A percentile compares a stretch with the other conserved stretches of the same genome.
phyloP scores from a whole-genome alignment of 1,284 basidiomycete genomes.

The Irpex sp. region DNA sequence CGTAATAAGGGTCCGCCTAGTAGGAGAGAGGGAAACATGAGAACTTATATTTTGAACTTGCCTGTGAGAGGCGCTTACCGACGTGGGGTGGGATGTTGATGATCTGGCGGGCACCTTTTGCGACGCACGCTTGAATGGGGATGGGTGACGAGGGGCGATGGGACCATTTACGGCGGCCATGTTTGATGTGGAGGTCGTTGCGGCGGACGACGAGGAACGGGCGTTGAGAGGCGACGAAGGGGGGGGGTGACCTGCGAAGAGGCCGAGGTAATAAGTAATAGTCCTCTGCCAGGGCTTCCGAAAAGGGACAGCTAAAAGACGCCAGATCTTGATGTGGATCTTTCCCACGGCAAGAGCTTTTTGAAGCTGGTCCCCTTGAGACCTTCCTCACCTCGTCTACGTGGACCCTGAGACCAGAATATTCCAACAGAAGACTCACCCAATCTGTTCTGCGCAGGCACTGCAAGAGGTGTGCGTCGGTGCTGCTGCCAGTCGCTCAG shows the following conservation, averaged over 20 bases:
- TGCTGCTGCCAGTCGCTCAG: too few species aligned
- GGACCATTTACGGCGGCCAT: constrained; percentile 31
- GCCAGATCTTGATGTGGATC: too few species aligned
- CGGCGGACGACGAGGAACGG: constrained; percentile 8
- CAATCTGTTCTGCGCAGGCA: too few species aligned
- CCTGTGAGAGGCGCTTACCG: constrained; percentile 13
- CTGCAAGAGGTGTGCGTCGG: too few species aligned
- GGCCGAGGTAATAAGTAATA: constrained; percentile 6
- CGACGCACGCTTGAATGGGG: constrained; percentile 24
- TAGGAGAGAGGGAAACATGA: neutral
- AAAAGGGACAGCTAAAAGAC: too few species aligned
- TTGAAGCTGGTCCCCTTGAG: too few species aligned
- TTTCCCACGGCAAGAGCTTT: too few species aligned
- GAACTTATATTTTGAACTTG: neutral
- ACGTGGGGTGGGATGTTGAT: constrained; percentile 13
- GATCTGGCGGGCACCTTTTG: constrained; percentile 19
- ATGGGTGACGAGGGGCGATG: constrained; percentile 26
- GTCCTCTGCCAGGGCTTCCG: too few species aligned
- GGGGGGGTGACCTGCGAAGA: neutral
- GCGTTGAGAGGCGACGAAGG: neutral
- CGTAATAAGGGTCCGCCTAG: constrained; percentile 68
- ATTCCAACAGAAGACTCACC: too few species aligned
- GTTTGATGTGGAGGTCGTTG: constrained; percentile 12
- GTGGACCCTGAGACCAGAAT: too few species aligned
- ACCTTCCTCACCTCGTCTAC: too few species aligned